Conservation (phyloP, 2,329 filamentous ascomycete genomes). For the Clonostachys rosea region DNA sequence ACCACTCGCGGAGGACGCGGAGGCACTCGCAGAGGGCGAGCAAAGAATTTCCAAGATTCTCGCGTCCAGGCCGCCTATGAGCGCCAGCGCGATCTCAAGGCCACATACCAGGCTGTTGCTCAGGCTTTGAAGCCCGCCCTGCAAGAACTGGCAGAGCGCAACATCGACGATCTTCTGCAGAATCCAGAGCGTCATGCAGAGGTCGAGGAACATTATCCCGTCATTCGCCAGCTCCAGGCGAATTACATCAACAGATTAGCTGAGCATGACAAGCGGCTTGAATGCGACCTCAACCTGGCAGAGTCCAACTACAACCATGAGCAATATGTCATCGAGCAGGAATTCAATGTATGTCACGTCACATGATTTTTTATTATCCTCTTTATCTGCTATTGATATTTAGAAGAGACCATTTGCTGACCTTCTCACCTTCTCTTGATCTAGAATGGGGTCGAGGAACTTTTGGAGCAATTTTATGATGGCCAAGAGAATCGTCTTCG, state of each 20-base stretch:
- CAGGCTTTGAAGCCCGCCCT: constrained; percentile 59
- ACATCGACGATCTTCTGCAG: constrained; percentile 50
- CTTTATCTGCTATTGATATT: neutral
- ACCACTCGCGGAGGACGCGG: constrained; percentile 20
- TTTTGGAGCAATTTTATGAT: constrained; percentile 35
- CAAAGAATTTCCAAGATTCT: constrained; percentile 50
- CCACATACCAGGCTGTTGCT: constrained; percentile 57
- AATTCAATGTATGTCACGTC: constrained; percentile 28
- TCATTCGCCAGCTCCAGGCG: constrained; percentile 42
- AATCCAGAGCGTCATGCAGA: constrained; percentile 48
- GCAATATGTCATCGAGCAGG: constrained; percentile 23
- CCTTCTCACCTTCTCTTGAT: constrained; percentile 5
- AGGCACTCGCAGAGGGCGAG: constrained; percentile 40
- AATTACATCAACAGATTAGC: constrained; percentile 21
- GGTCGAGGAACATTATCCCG: constrained; percentile 44
- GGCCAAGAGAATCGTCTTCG: constrained; percentile 39
- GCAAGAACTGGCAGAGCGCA: constrained; percentile 59
- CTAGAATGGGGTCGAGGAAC: constrained; percentile 30
- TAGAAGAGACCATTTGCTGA: neutral
- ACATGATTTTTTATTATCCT: no score
- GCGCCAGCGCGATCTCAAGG: constrained; percentile 63
- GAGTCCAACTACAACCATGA: constrained; percentile 28
- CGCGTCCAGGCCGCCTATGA: constrained; percentile 54
- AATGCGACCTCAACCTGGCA: constrained; percentile 27
- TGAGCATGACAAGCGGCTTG: constrained; percentile 21